Evolutionary conservation across 345 rosid species (phyloP).

Genomic region (Dipteronia dyeriana): DNA sequence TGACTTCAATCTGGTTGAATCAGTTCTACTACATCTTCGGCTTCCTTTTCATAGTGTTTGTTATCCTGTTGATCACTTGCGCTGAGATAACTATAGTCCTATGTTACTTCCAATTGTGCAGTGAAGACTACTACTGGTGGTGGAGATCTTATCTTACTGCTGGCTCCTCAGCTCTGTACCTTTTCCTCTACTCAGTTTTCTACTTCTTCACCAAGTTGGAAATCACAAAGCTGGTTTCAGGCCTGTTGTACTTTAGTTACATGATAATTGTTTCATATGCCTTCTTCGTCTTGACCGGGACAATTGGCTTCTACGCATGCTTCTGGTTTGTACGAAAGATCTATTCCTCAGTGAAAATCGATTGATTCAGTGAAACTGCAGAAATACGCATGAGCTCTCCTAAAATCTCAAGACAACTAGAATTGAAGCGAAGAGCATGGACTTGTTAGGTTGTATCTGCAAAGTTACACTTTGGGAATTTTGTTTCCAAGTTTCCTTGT

Average conservation of each 20-base stretch:
- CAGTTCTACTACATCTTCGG: slow-evolving; percentile 99
- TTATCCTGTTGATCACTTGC: slow-evolving; percentile 83
- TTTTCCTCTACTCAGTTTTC: slow-evolving; percentile 92
- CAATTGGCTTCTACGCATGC: slow-evolving; percentile 95
- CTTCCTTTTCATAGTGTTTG: slow-evolving; percentile 91
- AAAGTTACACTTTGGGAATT: slow-evolving; percentile 18
- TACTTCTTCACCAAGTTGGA: slow-evolving; percentile 96
- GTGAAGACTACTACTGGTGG: slow-evolving; percentile 99
- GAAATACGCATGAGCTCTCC: slow-evolving; percentile 8
- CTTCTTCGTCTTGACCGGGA: slow-evolving; percentile 90
- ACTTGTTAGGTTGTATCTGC: slow-evolving; percentile 4
- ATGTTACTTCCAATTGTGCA: slow-evolving; percentile 97
- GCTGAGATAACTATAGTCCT: slow-evolving; percentile 94
- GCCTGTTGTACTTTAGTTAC: slow-evolving; percentile 90
- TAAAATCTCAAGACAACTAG: too few species aligned
- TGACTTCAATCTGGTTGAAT: slow-evolving; percentile 97
- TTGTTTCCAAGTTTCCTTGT: slow-evolving; percentile 10
- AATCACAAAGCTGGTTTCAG: slow-evolving; percentile 87
- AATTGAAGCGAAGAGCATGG: too few species aligned
- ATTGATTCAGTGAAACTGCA: slow-evolving; percentile 43
- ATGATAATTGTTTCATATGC: slow-evolving; percentile 86
- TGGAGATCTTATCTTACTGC: slow-evolving; percentile 97
- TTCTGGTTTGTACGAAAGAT: slow-evolving; percentile 97
- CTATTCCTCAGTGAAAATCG: slow-evolving; percentile 93
- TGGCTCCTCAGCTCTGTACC: slow-evolving; percentile 93